These are phyloP conservation scores for Aspergillus nomiae DNA, from an alignment of 2,329 filamentous ascomycete genomes.

Conservation along the genomic window DNA sequence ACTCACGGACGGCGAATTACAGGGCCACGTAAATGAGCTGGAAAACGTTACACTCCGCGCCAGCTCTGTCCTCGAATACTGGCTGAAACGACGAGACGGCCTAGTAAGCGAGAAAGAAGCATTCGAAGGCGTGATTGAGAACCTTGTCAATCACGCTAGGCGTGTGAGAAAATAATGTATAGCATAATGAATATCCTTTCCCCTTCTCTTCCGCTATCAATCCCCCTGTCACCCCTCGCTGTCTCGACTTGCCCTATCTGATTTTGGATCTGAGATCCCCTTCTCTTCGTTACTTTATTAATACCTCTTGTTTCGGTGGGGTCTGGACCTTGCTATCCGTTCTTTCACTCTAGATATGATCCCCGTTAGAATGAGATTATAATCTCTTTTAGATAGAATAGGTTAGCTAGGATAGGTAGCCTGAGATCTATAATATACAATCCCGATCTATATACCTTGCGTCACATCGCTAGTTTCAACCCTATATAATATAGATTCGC, in stretches of 20 bases:
- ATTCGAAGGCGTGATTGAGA: slow-evolving; percentile 96
- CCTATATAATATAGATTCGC: not conserved
- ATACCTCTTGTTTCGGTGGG: slow-evolving; percentile 8
- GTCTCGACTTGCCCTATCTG: slow-evolving; percentile 17
- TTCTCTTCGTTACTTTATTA: slow-evolving; percentile 4
- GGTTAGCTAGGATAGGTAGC: not conserved
- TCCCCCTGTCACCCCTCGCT: slow-evolving; percentile 14
- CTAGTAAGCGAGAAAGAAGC: slow-evolving; percentile 88
- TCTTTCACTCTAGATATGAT: not conserved
- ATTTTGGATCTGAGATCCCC: slow-evolving; percentile 32
- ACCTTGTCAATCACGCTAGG: slow-evolving; percentile 86
- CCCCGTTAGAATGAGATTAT: not conserved
- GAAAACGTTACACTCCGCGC: slow-evolving; percentile 71
- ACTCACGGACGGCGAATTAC: slow-evolving; percentile 76
- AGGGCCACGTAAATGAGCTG: slow-evolving; percentile 68
- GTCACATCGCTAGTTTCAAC: not conserved
- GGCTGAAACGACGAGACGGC: slow-evolving; percentile 82
- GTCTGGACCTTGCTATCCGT: slow-evolving; percentile 9
- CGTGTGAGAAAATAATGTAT: slow-evolving; percentile 71
- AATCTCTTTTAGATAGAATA: slow-evolving; percentile 1
- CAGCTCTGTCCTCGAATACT: slow-evolving; percentile 80
- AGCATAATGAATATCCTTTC: slow-evolving; percentile 22
- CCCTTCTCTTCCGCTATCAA: not conserved
- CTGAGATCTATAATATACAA: not conserved
- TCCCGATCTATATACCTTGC: not conserved